A percentile compares a stretch with the other conserved stretches of the same genome.
Conservation (phyloP, 2,329 filamentous ascomycete genomes). For the Penicillium decumbens region DNA sequence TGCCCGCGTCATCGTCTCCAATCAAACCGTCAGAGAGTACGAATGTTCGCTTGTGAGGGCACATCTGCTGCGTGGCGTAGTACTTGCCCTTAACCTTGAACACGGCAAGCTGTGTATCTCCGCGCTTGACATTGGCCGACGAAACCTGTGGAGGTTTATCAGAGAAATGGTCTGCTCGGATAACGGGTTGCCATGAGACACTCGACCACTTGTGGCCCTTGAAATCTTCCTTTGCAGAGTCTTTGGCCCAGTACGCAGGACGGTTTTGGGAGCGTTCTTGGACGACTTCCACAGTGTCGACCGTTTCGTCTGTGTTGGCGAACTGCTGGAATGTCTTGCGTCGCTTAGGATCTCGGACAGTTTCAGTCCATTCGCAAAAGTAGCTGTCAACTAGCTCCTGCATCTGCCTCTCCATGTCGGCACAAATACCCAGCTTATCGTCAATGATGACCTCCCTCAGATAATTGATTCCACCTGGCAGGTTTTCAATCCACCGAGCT, state of each 20-base stretch:
- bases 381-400: slow-evolving; percentile 73
- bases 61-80: slow-evolving; percentile 91
- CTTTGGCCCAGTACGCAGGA: slow-evolving; percentile 72
- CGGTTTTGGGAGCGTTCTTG: slow-evolving; percentile 67
- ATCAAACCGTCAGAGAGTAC: slow-evolving; percentile 82
- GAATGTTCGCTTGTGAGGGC: slow-evolving; percentile 85
- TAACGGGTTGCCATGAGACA: slow-evolving; percentile 73
- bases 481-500: slow-evolving; percentile 77
- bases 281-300: slow-evolving; percentile 65
- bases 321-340: slow-evolving; percentile 74
- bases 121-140: slow-evolving; percentile 72
- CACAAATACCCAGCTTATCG: slow-evolving; percentile 80
- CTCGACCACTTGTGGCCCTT: slow-evolving; percentile 60
- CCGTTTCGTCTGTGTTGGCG: slow-evolving; percentile 69
- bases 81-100: slow-evolving; percentile 77
- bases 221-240: slow-evolving; percentile 67
- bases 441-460: slow-evolving; percentile 76
- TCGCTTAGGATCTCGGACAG: slow-evolving; percentile 63
- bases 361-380: slow-evolving; percentile 91
- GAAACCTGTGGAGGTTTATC: slow-evolving; percentile 64
- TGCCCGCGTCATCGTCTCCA: slow-evolving; percentile 56
- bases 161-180: slow-evolving; percentile 65
- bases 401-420: slow-evolving; percentile 83
- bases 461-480: slow-evolving; percentile 80
- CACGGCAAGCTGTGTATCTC: slow-evolving; percentile 82